A percentile compares a stretch with the other conserved stretches of the same genome.
phyloP scores from a whole-genome alignment of 306 rosid genomes.

The Ormosia semicastrata region DNA sequence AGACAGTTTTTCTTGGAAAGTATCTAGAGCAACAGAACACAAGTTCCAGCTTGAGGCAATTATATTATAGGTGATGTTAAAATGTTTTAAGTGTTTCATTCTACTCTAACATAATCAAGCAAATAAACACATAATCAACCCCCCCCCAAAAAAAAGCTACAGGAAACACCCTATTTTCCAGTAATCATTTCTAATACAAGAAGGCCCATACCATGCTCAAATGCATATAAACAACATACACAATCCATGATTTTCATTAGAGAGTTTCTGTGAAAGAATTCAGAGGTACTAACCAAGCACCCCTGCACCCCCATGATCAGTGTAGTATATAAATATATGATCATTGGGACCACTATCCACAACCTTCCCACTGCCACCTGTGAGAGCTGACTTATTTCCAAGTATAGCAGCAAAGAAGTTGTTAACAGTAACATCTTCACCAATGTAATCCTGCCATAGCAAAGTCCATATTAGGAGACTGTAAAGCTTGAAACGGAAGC shows the following conservation, averaged over 20 bases:
- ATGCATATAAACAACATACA: neutral
- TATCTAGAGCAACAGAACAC: neutral
- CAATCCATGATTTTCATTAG: neutral
- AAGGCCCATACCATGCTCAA: conserved; percentile 8
- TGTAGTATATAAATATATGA: conserved; percentile 83
- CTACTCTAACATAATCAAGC: conserved; percentile 10
- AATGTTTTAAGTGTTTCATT: neutral
- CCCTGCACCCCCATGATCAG: conserved; percentile 97
- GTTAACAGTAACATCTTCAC: conserved; percentile 71
- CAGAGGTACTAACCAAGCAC: conserved; percentile 75
- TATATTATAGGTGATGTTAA: neutral
- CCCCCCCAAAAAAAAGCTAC: neutral
- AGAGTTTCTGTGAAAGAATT: neutral
- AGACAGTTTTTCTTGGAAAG: neutral
- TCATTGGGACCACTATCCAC: conserved; percentile 93
- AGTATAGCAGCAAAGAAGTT: conserved; percentile 85
- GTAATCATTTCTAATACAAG: neutral
- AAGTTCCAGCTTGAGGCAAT: neutral
- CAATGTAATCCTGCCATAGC: conserved; percentile 75
- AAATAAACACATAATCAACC: neutral
- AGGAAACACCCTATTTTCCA: neutral
- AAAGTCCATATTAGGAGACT: conserved; percentile 9
- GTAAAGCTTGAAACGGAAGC: neutral
- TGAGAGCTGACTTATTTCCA: conserved; percentile 76
- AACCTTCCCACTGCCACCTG: conserved; percentile 92